Evolutionary conservation across 2,329 filamentous ascomycete species (phyloP), one percentile per base, ranked within the genome.

Genomic region (Monosporascus sp.): DNA sequence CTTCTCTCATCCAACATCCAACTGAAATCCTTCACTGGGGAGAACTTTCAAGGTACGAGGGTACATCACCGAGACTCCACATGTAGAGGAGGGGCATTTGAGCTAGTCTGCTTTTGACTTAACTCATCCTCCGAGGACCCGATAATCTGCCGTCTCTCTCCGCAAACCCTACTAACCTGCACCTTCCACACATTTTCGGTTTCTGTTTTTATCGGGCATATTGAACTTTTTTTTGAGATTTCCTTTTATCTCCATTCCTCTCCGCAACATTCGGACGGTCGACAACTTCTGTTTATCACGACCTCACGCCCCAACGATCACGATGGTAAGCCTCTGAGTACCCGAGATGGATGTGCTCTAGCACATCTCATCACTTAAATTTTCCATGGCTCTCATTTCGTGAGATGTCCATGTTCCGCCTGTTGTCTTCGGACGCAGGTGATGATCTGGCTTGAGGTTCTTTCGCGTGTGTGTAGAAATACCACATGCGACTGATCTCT

Each of bases 361-460:
- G 59, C 63, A 64, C 58, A 46, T 46, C 62, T 58, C 59, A 63
- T 64, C 59, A 62, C 58, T 51, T 52, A 49, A 20, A 51, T 54
- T 60, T 62, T 66, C 52, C 59, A 60, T 58, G 62, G 63, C 65
- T 54, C 59, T 66, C 65, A 55, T 60, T 62, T 63, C 66, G 65
- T 64, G 70, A 61, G 61, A 64, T 68, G 65, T 66, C 60, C 59
- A 57, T 62, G 66, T 71, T 67, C 74, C 72, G 71, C 70, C 67
- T 69, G 67, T 68, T 64, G 72, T 70, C 67, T 65, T 67, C 64
- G 69, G 71, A 70, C 71, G 57, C 64, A 61, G 74, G 79, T 83
- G 81, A 83, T 74, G 81, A 83, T 73, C 74, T 84, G 83, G 81
- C 83, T 86, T 81, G 83, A 86, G 83, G 74, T 64, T 46, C 48